Evolutionary conservation across 2,329 filamentous ascomycete species (phyloP).

Genomic region (Stylonectria norvegica): DNA sequence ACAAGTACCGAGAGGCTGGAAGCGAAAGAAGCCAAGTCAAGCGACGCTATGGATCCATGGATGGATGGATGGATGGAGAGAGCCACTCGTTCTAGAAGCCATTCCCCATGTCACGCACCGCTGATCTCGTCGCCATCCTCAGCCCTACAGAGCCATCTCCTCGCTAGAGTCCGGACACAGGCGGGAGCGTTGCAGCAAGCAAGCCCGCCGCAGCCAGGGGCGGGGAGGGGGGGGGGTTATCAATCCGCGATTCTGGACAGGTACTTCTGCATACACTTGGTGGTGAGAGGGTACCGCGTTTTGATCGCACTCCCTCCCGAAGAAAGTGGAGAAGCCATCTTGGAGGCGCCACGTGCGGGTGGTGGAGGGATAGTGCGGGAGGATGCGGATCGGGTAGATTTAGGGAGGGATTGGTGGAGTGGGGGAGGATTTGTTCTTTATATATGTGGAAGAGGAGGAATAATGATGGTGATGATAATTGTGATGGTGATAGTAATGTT

Average conservation of each 20-base stretch:
- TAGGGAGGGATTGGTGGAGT: background rate
- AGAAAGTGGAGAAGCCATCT: too few species aligned
- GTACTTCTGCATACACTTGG: conserved; percentile 1
- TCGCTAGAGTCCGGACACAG: background rate
- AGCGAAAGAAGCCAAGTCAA: too few species aligned
- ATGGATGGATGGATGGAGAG: background rate
- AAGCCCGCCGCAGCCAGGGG: background rate
- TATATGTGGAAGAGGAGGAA: too few species aligned
- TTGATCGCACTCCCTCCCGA: too few species aligned
- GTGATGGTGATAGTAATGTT: background rate
- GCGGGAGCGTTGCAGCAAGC: background rate
- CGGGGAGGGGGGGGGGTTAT: conserved; percentile 11
- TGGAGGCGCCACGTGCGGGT: too few species aligned
- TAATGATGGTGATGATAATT: conserved; percentile 1
- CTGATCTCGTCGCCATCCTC: background rate
- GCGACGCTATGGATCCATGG: too few species aligned
- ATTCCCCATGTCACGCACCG: background rate
- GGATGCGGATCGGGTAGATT: background rate
- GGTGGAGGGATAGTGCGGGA: conserved; percentile 5
- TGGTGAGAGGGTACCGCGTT: conserved; percentile 6
- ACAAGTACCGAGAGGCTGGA: too few species aligned
- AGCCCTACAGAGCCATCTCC: background rate
- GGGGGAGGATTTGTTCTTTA: background rate
- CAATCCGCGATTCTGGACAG: conserved; percentile 7
- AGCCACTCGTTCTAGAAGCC: background rate